Conservation (phyloP, 306 rosid genomes). For the Calophaca sinica region DNA sequence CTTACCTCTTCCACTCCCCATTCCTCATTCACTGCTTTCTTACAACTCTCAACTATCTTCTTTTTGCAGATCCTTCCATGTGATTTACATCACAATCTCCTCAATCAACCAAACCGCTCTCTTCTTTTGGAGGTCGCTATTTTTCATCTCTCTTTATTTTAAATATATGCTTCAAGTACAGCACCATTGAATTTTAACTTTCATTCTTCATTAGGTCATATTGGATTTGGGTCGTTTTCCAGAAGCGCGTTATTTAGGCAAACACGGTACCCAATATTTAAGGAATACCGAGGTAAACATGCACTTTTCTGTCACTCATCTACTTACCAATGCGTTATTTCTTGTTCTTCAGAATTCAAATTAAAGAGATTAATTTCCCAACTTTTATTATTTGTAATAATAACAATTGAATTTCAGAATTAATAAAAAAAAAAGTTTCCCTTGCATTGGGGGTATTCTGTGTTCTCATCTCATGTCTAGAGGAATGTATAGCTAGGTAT, state of each 20-base stretch:
- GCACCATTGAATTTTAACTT: neutral
- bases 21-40: conserved; percentile 8
- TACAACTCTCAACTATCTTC: neutral
- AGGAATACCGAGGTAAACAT: conserved; percentile 61
- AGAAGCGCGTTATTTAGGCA: conserved; percentile 70
- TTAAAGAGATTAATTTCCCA: neutral
- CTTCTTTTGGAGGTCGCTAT: conserved; percentile 62
- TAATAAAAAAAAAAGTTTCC: neutral
- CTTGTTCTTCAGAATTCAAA: neutral
- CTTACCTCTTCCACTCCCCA: neutral
- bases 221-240: conserved; percentile 76
- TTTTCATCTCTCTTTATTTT: neutral
- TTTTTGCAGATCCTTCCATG: conserved; percentile 62
- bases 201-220: conserved; percentile 53
- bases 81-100: conserved; percentile 66
- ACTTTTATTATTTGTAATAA: conserved; percentile 8
- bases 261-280: conserved; percentile 54
- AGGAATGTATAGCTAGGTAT: conserved; percentile 60
- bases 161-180: too few relatives aligned
- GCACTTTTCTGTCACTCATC: neutral
- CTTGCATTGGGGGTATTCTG: neutral
- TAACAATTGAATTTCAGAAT: neutral
- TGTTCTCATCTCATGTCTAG: conserved; percentile 34
- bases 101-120: conserved; percentile 54
- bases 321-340: conserved; percentile 3